Evolutionary conservation across 208 protist species (phyloP).

Genomic region (Wallacemonas sp.): DNA sequence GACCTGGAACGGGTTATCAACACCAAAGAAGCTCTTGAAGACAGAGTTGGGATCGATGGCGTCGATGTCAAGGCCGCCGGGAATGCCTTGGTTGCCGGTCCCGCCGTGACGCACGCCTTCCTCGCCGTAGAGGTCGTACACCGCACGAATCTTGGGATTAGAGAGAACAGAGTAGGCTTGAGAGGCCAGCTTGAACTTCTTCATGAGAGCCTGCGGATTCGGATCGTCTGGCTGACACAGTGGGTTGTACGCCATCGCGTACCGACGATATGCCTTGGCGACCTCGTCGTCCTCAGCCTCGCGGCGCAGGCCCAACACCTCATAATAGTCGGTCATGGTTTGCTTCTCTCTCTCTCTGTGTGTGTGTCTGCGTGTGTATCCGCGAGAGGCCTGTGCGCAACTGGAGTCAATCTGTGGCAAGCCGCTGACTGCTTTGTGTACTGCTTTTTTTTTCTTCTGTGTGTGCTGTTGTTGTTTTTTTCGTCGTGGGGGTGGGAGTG

Average conservation of each 20-base stretch:
- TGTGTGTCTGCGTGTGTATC: no score
- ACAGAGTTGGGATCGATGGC: conserved; percentile 74
- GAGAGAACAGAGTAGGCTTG: conserved; percentile 91
- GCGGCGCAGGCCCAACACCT: conserved; percentile 78
- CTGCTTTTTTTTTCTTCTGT: no score
- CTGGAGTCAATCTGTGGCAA: no score
- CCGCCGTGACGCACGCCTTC: conserved; percentile 89
- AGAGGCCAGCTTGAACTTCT: conserved; percentile 75
- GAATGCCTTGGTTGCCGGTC: conserved; percentile 74
- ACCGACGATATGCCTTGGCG: conserved; percentile 85
- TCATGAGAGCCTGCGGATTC: conserved; percentile 56
- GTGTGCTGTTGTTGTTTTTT: conserved; percentile 1
- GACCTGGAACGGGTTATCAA: conserved; percentile 90
- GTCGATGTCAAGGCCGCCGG: conserved; percentile 80
- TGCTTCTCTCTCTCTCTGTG: not conserved
- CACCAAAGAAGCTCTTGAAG: conserved; percentile 88
- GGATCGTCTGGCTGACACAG: conserved; percentile 75
- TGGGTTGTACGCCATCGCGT: conserved; percentile 88
- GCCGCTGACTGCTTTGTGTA: no score
- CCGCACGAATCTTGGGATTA: conserved; percentile 80
- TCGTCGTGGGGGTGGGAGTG: no score
- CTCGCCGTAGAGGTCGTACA: conserved; percentile 92
- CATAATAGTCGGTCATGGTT: conserved; percentile 84
- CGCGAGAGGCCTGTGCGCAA: no score
- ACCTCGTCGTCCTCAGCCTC: conserved; percentile 86